phyloP scores from a whole-genome alignment of 495 filamentous ascomycete species.

The Talaromyces wortmannii region DNA sequence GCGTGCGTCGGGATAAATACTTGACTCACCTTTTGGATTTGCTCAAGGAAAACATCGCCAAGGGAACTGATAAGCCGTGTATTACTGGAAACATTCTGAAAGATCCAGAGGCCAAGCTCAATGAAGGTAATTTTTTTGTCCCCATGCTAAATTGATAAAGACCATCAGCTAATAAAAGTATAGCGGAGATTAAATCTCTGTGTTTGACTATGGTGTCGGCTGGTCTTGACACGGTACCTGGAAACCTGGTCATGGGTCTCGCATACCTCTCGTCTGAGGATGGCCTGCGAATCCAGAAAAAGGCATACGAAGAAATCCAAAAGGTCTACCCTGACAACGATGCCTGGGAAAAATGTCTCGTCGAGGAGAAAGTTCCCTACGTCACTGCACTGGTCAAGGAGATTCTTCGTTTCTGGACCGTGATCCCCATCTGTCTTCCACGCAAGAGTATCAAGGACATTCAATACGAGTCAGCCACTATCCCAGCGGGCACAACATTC shows the following conservation, averaged over 20 bases:
- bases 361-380: conserved; percentile 66
- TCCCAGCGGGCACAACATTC: conserved; percentile 59
- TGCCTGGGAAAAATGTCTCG: conserved; percentile 57
- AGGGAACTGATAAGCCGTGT: conserved; percentile 61
- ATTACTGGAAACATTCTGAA: conserved; percentile 65
- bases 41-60: conserved; percentile 51
- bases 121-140: conserved; percentile 38
- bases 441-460: conserved; percentile 60
- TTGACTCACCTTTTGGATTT: conserved; percentile 51
- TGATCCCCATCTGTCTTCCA: conserved; percentile 68
- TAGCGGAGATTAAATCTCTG: conserved; percentile 64
- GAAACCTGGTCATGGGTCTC: conserved; percentile 64
- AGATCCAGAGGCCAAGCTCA: conserved; percentile 54
- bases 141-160: neutral
- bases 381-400: conserved; percentile 65
- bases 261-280: conserved; percentile 59
- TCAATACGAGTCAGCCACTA: conserved; percentile 47
- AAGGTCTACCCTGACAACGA: conserved; percentile 56
- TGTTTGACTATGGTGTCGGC: conserved; percentile 72
- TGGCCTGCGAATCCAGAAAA: conserved; percentile 56
- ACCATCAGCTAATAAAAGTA: conserved; percentile 2
- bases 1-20: conserved; percentile 48
- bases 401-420: conserved; percentile 62
- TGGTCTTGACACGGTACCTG: conserved; percentile 62
- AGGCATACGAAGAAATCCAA: conserved; percentile 57